Evolutionary conservation across 345 rosid genomes (phyloP).

Genomic region (Jatropha curcas): DNA sequence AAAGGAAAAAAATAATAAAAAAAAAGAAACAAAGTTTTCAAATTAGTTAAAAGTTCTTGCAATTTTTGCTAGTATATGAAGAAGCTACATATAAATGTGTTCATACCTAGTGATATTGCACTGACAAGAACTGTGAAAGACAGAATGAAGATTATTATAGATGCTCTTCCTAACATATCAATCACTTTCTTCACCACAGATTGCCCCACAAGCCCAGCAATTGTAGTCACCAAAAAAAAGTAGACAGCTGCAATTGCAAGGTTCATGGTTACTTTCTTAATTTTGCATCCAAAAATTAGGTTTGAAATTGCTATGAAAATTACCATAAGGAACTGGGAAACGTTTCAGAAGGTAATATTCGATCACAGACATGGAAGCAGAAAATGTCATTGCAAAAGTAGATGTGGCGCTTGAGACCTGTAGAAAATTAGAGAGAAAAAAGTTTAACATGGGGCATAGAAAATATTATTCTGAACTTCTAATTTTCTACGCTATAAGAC

Average conservation of each 20-base stretch:
- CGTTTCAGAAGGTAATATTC: conserved; percentile 82
- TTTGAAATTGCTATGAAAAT: background rate
- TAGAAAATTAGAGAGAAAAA: background rate
- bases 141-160: conserved; percentile 27
- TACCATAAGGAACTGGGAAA: conserved; percentile 81
- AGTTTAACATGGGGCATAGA: background rate
- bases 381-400: conserved; percentile 81
- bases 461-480: background rate
- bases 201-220: conserved; percentile 30
- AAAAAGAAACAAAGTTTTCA: background rate
- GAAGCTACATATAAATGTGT: background rate
- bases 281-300: background rate
- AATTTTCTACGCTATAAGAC: no score
- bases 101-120: conserved; percentile 23
- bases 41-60: background rate
- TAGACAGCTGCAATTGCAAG: conserved; percentile 22
- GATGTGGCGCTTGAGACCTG: conserved; percentile 85
- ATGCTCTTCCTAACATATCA: conserved; percentile 25
- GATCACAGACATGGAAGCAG: conserved; percentile 80
- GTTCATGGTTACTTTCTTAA: no score
- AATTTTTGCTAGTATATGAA: background rate
- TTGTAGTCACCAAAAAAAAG: conserved; percentile 17
- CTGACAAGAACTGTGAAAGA: conserved; percentile 22
- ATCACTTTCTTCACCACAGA: conserved; percentile 16
- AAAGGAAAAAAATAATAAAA: no score